Conservation (phyloP, 2,329 filamentous ascomycete genomes). For the Curvularia sp. region DNA sequence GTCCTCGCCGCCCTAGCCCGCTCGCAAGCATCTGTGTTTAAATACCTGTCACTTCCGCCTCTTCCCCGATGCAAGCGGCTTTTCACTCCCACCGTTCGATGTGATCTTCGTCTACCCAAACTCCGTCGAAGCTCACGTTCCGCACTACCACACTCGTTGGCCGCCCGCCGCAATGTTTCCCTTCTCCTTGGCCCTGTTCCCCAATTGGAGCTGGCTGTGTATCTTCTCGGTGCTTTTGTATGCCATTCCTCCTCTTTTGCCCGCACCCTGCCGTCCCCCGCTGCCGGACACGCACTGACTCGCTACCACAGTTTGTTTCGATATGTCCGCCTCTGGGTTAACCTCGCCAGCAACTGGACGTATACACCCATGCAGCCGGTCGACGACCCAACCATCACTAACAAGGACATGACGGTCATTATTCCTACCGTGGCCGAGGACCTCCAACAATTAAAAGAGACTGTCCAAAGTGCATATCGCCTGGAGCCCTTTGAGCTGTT, state of each 20-base stretch:
- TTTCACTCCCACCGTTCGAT: slow-evolving; percentile 49
- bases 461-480: slow-evolving; percentile 76
- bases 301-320: slow-evolving; percentile 73
- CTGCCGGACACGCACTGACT: slow-evolving; percentile 33
- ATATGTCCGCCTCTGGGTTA: slow-evolving; percentile 84
- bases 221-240: slow-evolving; percentile 49
- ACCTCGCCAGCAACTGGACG: slow-evolving; percentile 76
- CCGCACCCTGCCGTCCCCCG: slow-evolving; percentile 4
- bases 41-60: slow-evolving; percentile 49
- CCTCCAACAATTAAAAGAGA: slow-evolving; percentile 82
- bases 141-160: slow-evolving; percentile 48
- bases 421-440: slow-evolving; percentile 90
- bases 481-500: slow-evolving; percentile 76
- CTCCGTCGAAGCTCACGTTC: slow-evolving; percentile 44
- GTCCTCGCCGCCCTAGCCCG: slow-evolving; percentile 47
- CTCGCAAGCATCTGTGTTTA: slow-evolving; percentile 49
- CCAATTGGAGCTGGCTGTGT: slow-evolving; percentile 51
- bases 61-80: slow-evolving; percentile 50
- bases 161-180: slow-evolving; percentile 49
- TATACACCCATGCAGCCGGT: slow-evolving; percentile 87
- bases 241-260: slow-evolving; percentile 13
- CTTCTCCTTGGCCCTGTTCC: slow-evolving; percentile 46
- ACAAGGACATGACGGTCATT: slow-evolving; percentile 89
- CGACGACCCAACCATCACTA: slow-evolving; percentile 77
- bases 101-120: slow-evolving; percentile 50